A percentile compares a stretch with the other conserved stretches of the same genome.
Evolutionary conservation across 75 land plant genomes (phyloP).

Genomic region (Cryptomeria japonica): DNA sequence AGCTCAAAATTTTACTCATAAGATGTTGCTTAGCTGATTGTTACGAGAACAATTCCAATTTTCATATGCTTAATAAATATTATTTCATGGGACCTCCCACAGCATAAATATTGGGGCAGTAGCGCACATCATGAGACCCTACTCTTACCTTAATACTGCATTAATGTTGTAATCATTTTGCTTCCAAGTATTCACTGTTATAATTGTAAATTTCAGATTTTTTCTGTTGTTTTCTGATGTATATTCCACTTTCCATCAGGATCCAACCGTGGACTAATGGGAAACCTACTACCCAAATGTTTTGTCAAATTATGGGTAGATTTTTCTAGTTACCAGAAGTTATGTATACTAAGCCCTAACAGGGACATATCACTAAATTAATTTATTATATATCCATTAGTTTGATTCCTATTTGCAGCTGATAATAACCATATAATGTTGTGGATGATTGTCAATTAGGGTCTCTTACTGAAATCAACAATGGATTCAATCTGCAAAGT

Average conservation of each 20-base stretch:
- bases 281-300: background rate
- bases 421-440: background rate
- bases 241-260: background rate
- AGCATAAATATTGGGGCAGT: background rate
- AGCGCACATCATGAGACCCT: background rate
- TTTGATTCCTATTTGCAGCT: background rate
- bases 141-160: background rate
- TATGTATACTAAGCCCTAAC: background rate
- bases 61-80: no score
- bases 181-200: background rate
- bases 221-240: background rate
- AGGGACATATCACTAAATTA: background rate
- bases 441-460: constrained; percentile 21
- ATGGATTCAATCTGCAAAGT: constrained; percentile 69
- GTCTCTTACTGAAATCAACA: constrained; percentile 61
- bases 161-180: background rate
- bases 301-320: background rate
- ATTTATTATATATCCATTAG: background rate
- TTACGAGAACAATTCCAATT: no score
- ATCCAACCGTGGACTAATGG: background rate
- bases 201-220: background rate
- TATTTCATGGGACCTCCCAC: no score
- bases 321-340: background rate
- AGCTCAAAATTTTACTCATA: no score
- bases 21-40: no score